Conservation (phyloP, 2,329 filamentous ascomycete genomes). For the Furcasterigmium furcatum region DNA sequence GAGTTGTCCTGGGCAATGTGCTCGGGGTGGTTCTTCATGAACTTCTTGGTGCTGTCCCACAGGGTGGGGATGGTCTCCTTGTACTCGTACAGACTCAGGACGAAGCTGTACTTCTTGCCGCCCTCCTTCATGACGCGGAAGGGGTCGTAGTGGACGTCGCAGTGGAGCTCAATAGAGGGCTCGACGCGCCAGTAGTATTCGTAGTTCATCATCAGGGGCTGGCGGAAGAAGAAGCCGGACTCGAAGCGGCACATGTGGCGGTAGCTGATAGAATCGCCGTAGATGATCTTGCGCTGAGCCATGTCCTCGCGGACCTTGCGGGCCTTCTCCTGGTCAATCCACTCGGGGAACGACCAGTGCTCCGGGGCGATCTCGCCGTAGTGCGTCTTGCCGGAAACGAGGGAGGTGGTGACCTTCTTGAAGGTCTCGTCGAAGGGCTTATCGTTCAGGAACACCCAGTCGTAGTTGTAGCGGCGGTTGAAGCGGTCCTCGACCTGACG, state of each 20-base stretch:
- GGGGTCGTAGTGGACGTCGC: constrained; percentile 91
- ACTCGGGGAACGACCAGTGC: constrained; percentile 96
- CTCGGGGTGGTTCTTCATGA: constrained; percentile 86
- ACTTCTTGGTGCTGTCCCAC: constrained; percentile 94
- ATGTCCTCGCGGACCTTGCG: constrained; percentile 90
- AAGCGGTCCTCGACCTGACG: constrained; percentile 97
- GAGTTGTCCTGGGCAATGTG: constrained; percentile 82
- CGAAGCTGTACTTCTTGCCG: constrained; percentile 98
- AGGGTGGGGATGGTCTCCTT: constrained; percentile 93
- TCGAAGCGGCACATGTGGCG: constrained; percentile 99
- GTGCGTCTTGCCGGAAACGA: constrained; percentile 89
- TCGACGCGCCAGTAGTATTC: constrained; percentile 99
- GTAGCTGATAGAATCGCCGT: constrained; percentile 95
- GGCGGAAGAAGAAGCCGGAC: constrained; percentile 98
- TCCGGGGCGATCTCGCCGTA: constrained; percentile 88
- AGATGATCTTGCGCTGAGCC: constrained; percentile 93
- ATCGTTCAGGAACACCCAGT: constrained; percentile 99
- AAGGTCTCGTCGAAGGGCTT: constrained; percentile 90
- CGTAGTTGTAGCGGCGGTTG: constrained; percentile 94
- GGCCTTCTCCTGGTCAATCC: constrained; percentile 94
- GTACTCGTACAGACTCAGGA: constrained; percentile 94
- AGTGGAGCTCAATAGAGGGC: constrained; percentile 93
- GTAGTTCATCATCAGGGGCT: constrained; percentile 89
- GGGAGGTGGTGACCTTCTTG: constrained; percentile 82
- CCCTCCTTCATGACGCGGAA: constrained; percentile 97